Conservation (phyloP, 108 stramenopile species). For the Skeletonema marinoi region DNA sequence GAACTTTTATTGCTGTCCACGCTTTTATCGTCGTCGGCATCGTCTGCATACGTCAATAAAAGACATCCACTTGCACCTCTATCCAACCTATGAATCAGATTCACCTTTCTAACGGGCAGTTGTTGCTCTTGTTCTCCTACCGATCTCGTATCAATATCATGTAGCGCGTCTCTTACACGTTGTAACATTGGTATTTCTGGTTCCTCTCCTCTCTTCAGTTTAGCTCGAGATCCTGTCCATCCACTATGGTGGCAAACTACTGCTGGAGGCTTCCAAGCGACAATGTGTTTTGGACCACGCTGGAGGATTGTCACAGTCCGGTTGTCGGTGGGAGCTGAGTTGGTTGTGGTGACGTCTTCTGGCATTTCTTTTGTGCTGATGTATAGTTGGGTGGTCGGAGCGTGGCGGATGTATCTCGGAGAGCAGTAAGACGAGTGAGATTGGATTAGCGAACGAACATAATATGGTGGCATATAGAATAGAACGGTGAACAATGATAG, state of each 20-base stretch:
- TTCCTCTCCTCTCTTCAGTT: slow-evolving; percentile 40
- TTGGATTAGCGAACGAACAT: background rate
- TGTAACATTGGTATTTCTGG: slow-evolving; percentile 60
- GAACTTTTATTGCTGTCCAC: slow-evolving; percentile 2
- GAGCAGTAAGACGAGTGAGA: background rate
- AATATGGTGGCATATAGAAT: background rate
- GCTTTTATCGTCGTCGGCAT: slow-evolving; percentile 22
- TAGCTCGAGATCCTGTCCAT: slow-evolving; percentile 67
- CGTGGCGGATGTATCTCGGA: background rate
- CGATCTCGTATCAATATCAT: slow-evolving; percentile 41
- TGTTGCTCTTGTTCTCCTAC: slow-evolving; percentile 1
- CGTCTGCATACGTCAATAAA: slow-evolving; percentile 58
- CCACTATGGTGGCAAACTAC: slow-evolving; percentile 86
- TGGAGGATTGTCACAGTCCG: slow-evolving; percentile 65
- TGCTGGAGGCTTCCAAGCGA: slow-evolving; percentile 72
- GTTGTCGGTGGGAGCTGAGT: background rate
- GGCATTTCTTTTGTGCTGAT: background rate
- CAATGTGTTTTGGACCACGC: slow-evolving; percentile 55
- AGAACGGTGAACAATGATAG: background rate
- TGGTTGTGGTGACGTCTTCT: background rate
- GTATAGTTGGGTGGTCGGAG: background rate
- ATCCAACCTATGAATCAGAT: slow-evolving; percentile 84
- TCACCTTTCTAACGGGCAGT: slow-evolving; percentile 63
- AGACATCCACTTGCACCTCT: slow-evolving; percentile 78
- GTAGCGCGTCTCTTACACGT: slow-evolving; percentile 47